These are phyloP conservation scores for Schizothecium vesticola DNA, from an alignment of 495 filamentous ascomycete species.

Conservation along the genomic window DNA sequence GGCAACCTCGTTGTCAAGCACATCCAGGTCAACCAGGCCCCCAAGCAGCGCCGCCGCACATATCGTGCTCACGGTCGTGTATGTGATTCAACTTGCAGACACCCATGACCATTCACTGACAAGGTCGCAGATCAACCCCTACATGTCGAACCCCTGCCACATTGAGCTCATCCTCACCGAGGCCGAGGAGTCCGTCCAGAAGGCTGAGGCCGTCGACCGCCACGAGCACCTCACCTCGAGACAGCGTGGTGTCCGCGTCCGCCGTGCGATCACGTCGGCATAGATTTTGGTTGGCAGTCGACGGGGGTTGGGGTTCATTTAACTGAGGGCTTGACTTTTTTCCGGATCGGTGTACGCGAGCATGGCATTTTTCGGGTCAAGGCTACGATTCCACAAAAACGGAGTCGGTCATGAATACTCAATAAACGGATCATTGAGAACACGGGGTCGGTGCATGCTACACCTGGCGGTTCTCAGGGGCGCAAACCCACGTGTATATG, in stretches of 20 bases:
- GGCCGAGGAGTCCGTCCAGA: conserved; percentile 84
- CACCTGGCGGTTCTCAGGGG: conserved; percentile 12
- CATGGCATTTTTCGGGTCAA: conserved; percentile 39
- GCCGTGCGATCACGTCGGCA: conserved; percentile 73
- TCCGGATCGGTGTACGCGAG: conserved; percentile 39
- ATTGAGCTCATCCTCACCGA: conserved; percentile 99
- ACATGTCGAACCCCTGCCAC: conserved; percentile 99
- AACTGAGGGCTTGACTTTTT: conserved; percentile 36
- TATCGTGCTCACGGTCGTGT: conserved; percentile 99
- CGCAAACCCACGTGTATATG: conserved; percentile 18
- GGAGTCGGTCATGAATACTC: conserved; percentile 36
- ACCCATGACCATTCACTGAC: conserved; percentile 24
- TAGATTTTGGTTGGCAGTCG: conserved; percentile 39
- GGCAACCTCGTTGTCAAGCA: conserved; percentile 95
- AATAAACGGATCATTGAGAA: conserved; percentile 33
- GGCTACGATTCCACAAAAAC: conserved; percentile 33
- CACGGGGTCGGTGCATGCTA: conserved; percentile 18
- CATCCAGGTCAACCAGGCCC: conserved; percentile 99
- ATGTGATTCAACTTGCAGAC: conserved; percentile 43
- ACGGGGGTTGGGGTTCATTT: conserved; percentile 24
- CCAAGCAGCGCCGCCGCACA: conserved; percentile 94
- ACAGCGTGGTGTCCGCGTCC: conserved; percentile 78
- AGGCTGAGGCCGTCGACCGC: conserved; percentile 60
- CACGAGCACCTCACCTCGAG: conserved; percentile 69
- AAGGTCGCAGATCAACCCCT: conserved; percentile 81